Base-by-base conservation (phyloP, 2,329 filamentous ascomycete genomes). In the Decorospora gaudefroyi region DNA sequence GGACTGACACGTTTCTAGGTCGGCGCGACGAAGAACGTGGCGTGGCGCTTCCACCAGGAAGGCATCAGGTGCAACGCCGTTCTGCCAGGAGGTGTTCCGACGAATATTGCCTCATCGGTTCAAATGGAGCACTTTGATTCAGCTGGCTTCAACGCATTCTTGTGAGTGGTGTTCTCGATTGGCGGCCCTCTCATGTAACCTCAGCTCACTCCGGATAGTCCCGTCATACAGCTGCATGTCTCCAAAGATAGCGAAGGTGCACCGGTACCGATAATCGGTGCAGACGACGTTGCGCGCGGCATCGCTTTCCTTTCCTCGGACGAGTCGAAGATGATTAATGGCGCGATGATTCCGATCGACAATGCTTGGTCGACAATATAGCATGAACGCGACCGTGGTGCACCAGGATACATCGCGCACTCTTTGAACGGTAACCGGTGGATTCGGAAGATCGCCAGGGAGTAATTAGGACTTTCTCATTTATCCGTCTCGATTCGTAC, bases 11-110 rank as follows among this genome's bases (percentile, higher is more conserved):
- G 0, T 12, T 13, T 8, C 27, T 13, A 71, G 67, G 61, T 75
- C 8, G 74, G 74, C 6, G 72, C 73, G 7, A 77, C 74, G 1
- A 76, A 75, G 50, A 76, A 76, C 41, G 72, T 75, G 0, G 74
- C 75, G 11, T 77, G 72, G 68, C 62, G 72, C 4, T 76, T 76
- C 47, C 68, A 67, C 15, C 66, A 73, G 25, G 70, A 76, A 19
- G 68, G 70, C 6, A 75, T 78, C 34, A 64, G 74, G 6, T 76
- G 73, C 51, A 77, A 77, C 50, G 73, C 70, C 13, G 64, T 77
- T 4, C 65, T 75, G 4, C 74, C 75, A 2, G 72, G 71, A 30
- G 63, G 65, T 67, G 21, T 23, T 23, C 6, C 6, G 21, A 34
- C n/a, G 6, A 7, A 15, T 22, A 6, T 10, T 4, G 48, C 51